A percentile compares a stretch with the other conserved stretches of the same genome.
Evolutionary conservation across 768 basidiomycete genomes (phyloP).

Genomic region (Termitomyces titanicus): DNA sequence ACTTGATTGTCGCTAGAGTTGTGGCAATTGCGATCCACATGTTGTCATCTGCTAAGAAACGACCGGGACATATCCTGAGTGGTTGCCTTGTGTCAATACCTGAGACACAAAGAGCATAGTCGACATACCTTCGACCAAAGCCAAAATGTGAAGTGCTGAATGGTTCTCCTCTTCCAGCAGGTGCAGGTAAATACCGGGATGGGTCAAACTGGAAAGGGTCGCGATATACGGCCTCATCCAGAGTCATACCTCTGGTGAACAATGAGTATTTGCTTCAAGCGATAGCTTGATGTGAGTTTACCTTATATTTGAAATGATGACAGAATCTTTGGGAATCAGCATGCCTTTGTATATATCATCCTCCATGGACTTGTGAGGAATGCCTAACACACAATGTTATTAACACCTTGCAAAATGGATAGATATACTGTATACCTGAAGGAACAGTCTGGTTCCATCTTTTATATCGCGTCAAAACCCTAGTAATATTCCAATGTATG

Average conservation of each 20-base stretch:
- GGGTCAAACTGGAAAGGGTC: slow-evolving; percentile 11
- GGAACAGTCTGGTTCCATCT: background rate
- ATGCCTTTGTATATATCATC: slow-evolving; percentile 13
- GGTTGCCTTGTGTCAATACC: background rate
- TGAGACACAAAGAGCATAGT: too few relatives aligned
- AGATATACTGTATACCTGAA: too few relatives aligned
- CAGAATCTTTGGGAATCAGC: slow-evolving; percentile 10
- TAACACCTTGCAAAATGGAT: too few relatives aligned
- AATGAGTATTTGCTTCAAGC: too few relatives aligned
- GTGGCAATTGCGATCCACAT: slow-evolving; percentile 19
- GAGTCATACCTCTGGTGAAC: too few relatives aligned
- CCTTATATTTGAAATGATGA: slow-evolving; percentile 9
- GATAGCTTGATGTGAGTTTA: background rate
- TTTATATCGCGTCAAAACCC: too few relatives aligned
- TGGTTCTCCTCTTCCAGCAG: slow-evolving; percentile 9
- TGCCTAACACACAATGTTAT: too few relatives aligned
- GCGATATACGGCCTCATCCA: slow-evolving; percentile 8
- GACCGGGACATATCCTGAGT: slow-evolving; percentile 29
- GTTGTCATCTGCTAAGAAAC: slow-evolving; percentile 35
- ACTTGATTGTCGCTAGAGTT: too few relatives aligned
- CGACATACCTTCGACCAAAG: slow-evolving; percentile 11
- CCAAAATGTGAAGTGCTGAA: slow-evolving; percentile 7
- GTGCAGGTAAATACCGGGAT: slow-evolving; percentile 9
- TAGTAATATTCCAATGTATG: too few relatives aligned
- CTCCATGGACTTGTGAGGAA: slow-evolving; percentile 6